Conservation (phyloP, 2,329 filamentous ascomycete genomes). For the Claviceps quebecensis region DNA sequence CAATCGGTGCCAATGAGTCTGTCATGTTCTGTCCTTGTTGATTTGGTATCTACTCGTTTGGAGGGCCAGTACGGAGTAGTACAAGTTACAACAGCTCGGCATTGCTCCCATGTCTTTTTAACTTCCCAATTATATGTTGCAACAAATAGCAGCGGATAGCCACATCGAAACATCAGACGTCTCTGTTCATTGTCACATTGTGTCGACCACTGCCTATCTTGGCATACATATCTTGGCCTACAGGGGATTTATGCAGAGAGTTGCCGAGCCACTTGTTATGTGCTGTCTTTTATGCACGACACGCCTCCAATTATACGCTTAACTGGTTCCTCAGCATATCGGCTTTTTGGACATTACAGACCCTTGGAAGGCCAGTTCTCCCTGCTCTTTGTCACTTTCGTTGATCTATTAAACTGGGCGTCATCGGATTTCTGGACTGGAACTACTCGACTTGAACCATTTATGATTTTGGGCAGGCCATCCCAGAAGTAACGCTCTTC, state of each 20-base stretch:
- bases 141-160: conserved; percentile 6
- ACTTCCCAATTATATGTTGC: conserved; percentile 1
- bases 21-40: conserved; percentile 1
- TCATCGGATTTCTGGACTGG: neutral
- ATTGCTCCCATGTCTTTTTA: neutral
- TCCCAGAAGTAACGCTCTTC: neutral
- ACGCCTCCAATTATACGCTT: neutral
- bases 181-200: neutral
- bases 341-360: neutral
- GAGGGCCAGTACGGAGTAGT: neutral
- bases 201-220: neutral
- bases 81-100: neutral
- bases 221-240: neutral
- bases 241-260: neutral
- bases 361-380: neutral
- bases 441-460: neutral
- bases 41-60: neutral
- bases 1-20: conserved; percentile 5
- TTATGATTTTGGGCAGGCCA: neutral
- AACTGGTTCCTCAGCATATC: neutral
- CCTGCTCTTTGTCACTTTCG: neutral
- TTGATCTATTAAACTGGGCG: neutral
- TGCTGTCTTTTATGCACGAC: neutral
- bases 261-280: conserved; percentile 1
- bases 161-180: conserved; percentile 5